A percentile compares a stretch with the other conserved stretches of the same genome.
These are phyloP conservation scores for Kwoniella sp. DNA, from an alignment of 768 basidiomycete genomes.

Conservation along the genomic window DNA sequence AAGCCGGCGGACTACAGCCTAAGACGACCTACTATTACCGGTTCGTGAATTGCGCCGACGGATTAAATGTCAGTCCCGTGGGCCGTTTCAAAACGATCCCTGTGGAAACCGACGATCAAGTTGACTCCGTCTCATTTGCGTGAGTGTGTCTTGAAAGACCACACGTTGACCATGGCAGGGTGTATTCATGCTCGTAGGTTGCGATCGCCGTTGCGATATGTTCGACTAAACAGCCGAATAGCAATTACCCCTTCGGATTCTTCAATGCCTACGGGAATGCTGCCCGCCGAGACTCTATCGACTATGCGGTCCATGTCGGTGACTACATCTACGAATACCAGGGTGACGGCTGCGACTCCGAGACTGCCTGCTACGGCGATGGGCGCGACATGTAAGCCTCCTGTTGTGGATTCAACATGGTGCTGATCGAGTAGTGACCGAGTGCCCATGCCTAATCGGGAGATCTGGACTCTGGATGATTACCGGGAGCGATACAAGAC, in stretches of 20 bases:
- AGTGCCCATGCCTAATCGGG: constrained; percentile 54
- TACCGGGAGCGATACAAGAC: constrained; percentile 47
- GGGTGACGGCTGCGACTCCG: constrained; percentile 14
- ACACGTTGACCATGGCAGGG: constrained; percentile 26
- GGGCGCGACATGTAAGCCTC: constrained; percentile 52
- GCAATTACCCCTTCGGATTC: constrained; percentile 57
- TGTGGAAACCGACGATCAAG: constrained; percentile 54
- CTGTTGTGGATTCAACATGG: too few relatives aligned
- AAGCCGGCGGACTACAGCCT: constrained; percentile 56
- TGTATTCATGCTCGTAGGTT: not conserved
- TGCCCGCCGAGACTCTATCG: constrained; percentile 56
- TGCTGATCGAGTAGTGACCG: constrained; percentile 49
- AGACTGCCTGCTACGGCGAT: constrained; percentile 38
- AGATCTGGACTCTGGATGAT: constrained; percentile 59
- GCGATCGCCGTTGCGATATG: too few relatives aligned
- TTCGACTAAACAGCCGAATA: too few relatives aligned
- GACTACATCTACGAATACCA: constrained; percentile 53
- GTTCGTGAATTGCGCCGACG: constrained; percentile 59
- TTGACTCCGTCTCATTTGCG: constrained; percentile 53
- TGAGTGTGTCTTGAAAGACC: too few relatives aligned
- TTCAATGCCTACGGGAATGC: constrained; percentile 63
- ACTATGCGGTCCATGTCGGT: constrained; percentile 60
- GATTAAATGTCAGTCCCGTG: constrained; percentile 53
- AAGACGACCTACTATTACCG: constrained; percentile 60
- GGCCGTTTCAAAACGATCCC: constrained; percentile 59